phyloP scores from a whole-genome alignment of 768 basidiomycete genomes.

The Crucibulum laeve region DNA sequence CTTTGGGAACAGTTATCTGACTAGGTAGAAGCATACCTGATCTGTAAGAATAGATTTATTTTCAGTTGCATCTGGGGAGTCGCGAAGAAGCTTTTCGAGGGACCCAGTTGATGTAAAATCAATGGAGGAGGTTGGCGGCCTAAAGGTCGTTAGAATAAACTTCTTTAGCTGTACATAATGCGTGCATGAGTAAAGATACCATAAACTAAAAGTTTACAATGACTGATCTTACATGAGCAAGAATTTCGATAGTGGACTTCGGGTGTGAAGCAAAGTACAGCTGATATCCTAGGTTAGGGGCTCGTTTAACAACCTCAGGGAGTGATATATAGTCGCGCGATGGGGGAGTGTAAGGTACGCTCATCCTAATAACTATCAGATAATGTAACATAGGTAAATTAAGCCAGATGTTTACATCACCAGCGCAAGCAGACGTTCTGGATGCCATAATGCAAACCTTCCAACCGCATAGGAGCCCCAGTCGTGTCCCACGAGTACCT shows the following conservation, averaged over 20 bases:
- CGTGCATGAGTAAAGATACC: background rate
- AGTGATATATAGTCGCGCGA: slow-evolving; percentile 41
- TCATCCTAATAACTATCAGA: slow-evolving; percentile 40
- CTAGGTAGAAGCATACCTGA: slow-evolving; percentile 9
- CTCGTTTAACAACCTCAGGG: slow-evolving; percentile 41
- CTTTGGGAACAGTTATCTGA: background rate
- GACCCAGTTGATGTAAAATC: slow-evolving; percentile 19
- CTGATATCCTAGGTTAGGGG: slow-evolving; percentile 65
- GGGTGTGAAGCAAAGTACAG: slow-evolving; percentile 57
- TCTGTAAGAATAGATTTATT: slow-evolving; percentile 20
- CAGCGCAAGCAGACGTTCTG: slow-evolving; percentile 54
- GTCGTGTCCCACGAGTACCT: slow-evolving; percentile 76
- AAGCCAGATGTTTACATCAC: slow-evolving; percentile 57
- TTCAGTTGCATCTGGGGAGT: slow-evolving; percentile 8
- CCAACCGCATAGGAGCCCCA: slow-evolving; percentile 69
- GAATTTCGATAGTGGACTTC: slow-evolving; percentile 49
- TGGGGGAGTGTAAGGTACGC: slow-evolving; percentile 65
- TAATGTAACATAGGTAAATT: slow-evolving; percentile 1
- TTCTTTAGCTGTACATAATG: slow-evolving; percentile 26
- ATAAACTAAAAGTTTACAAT: background rate
- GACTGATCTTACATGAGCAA: slow-evolving; percentile 41
- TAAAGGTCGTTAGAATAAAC: slow-evolving; percentile 27
- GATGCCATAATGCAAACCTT: slow-evolving; percentile 72
- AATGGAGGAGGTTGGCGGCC: slow-evolving; percentile 9
- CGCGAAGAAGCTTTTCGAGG: slow-evolving; percentile 19